Base-by-base conservation (phyloP, 1,284 basidiomycete genomes). In the Caloboletus firmus region DNA sequence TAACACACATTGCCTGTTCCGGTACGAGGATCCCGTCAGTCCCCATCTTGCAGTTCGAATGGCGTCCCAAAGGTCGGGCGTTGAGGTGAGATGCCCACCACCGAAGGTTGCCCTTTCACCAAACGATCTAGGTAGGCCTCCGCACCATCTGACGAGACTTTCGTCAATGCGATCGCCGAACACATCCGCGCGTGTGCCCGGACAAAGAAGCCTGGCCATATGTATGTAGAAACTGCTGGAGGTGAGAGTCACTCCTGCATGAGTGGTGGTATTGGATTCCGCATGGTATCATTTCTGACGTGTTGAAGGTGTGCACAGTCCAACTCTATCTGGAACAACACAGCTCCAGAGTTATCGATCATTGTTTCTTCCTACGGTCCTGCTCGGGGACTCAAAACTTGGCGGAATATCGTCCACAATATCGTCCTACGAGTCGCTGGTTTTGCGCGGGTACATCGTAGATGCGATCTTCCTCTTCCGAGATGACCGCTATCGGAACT, bases 331-430 rank as follows among this genome's bases (percentile, higher is more conserved):
- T 1, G 95, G 95, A 0, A 85, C 87, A 1, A 93, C 92, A 3
- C 96, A 98, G 71, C 80, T 84, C 15, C 92, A 95, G 50, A 82
- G 83, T 31, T 95, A 93, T 63, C 82, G 95, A 2, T 85, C 92
- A 1, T 81, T 93, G 28, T 91, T 91, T 56, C 79, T 98, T 2
- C 96, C 96, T 0, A 90, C 89, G 0, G 76, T 98, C 54, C 81
- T 99, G 4, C 77, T 99, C 37, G 95, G 93, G 0, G 93, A 96
- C 51, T 84, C 91, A 0, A 86, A 85, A 54, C 85, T 99, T 2
- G 96, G 96, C 17, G 96, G 96, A 1, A 98, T 98, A 58, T 96
- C 93, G 17, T 91, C 95, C 0, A 98, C 96, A 0, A 87, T 98
- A 53, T 85, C 94, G 1, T 86, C 96, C 0, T 98, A 94, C 74